Evolutionary conservation across 2,329 filamentous ascomycete species (phyloP), one percentile per base, ranked within the genome.

Genomic region (Podosphaera xanthii): DNA sequence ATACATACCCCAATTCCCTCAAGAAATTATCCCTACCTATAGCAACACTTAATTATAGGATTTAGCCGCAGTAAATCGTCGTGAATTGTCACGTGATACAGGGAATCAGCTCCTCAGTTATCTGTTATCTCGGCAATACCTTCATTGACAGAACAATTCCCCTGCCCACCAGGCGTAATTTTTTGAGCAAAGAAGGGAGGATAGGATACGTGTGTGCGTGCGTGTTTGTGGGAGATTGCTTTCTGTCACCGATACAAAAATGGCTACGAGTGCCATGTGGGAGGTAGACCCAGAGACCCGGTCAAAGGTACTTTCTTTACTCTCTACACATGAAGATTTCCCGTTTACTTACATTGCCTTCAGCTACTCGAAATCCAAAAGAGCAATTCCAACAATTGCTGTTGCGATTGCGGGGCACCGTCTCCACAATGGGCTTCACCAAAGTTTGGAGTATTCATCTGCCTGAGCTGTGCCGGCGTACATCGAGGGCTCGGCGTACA

Each of bases 391-490:
- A 98, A 98, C 73, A 88, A 86, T 70, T 74, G 81, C 67, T 98
- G 92, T 76, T 91, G 90, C 75, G 92, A 98, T 74, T 98, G 92
- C 77, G 83, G 83, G 70, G 91, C 92, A 52, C 91, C 92, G 31
- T 94, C 88, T 67, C 92, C 92, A 63, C 92, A 98, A 84, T 98
- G 92, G 92, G 91, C 92, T 65, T 78, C 89, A 44, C 92, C 92
- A 64, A 98, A 98, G 73, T 94, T 98, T 70, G 91, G 91, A 69
- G 87, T 95, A 71, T 98, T 98, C 76, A 96, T 98, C 77, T 98
- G 92, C 73, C 82, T 98, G 58, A 87, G 85, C 63, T 98, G 92
- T 75, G 91, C 90, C 40, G 92, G 92, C 66, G 87, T 92, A 58
- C 92, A 98, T 74, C 86, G 92, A 63, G 89, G 89, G 2, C 81